Conservation (phyloP, 345 rosid species). For the Erysimum cheiranthoides region DNA sequence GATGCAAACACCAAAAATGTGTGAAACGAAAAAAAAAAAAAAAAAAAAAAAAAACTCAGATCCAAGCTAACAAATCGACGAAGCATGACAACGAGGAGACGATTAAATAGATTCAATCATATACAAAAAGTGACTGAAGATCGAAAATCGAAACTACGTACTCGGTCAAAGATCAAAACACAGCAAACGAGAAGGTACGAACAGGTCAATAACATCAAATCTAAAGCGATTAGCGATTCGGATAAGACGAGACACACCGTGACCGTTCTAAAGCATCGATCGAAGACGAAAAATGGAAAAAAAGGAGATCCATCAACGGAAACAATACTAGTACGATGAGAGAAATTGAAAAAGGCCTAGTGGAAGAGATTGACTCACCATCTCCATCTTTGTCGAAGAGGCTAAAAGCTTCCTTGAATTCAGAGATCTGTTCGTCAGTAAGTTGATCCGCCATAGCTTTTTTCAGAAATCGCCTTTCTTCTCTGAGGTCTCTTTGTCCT, state of each 20-base stretch:
- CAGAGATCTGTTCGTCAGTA: slow-evolving; percentile 46
- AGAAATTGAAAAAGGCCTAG: background rate
- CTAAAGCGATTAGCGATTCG: background rate
- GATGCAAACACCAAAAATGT: background rate
- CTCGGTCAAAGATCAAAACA: slow-evolving; percentile 18
- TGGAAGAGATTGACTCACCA: slow-evolving; percentile 26
- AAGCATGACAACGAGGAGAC: background rate
- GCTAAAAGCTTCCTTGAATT: slow-evolving; percentile 47
- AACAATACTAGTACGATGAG: background rate
- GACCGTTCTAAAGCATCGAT: background rate
- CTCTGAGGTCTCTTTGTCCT: background rate
- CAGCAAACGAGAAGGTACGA: background rate
- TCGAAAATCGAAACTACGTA: background rate
- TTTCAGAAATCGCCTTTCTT: slow-evolving; percentile 19
- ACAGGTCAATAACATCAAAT: background rate
- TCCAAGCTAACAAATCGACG: slow-evolving; percentile 3
- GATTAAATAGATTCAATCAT: background rate
- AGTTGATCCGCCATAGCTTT: slow-evolving; percentile 46
- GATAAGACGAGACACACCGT: background rate
- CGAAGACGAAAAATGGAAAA: slow-evolving; percentile 11
- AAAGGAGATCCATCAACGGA: slow-evolving; percentile 10
- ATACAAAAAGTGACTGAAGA: background rate
- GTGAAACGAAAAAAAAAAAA: background rate
- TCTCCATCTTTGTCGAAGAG: slow-evolving; percentile 49
- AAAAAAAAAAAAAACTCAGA: background rate